phyloP scores from a whole-genome alignment of 73 alveolate genomes.

The Symbiodinium natans region DNA sequence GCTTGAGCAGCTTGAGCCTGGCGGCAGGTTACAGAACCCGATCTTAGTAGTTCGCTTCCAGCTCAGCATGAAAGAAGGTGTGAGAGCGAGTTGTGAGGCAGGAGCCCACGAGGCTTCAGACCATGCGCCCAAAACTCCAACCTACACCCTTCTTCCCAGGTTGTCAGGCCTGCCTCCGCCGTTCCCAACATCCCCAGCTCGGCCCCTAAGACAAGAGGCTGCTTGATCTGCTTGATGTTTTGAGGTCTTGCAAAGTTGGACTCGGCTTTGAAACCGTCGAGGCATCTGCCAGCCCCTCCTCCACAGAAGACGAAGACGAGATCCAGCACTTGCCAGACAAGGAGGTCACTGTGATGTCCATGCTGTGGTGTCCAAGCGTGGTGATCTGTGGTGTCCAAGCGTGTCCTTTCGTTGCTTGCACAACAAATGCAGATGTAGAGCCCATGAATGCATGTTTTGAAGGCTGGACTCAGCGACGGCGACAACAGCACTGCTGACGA shows the following conservation, averaged over 20 bases:
- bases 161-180: conserved; percentile 60
- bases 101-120: no score
- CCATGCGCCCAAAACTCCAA: no score
- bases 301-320: conserved; percentile 51
- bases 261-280: background rate
- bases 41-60: conserved; percentile 39
- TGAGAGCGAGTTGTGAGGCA: no score
- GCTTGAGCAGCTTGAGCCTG: background rate
- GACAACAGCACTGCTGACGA: conserved; percentile 80
- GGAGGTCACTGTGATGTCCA: no score
- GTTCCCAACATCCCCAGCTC: conserved; percentile 14
- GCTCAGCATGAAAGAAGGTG: no score
- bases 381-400: background rate
- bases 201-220: background rate
- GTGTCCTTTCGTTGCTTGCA: no score
- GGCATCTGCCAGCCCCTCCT: conserved; percentile 69
- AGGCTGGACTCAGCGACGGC: conserved; percentile 56
- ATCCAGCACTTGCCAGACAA: conserved; percentile 41
- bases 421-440: no score
- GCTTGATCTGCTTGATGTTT: no score
- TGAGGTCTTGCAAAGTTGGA: background rate
- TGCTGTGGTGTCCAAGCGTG: background rate
- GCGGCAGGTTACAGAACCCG: conserved; percentile 52
- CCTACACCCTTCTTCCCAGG: background rate
- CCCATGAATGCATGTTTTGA: no score